These are phyloP conservation scores for Cryomyces minteri DNA, from an alignment of 495 filamentous ascomycete genomes.

Conservation along the genomic window DNA sequence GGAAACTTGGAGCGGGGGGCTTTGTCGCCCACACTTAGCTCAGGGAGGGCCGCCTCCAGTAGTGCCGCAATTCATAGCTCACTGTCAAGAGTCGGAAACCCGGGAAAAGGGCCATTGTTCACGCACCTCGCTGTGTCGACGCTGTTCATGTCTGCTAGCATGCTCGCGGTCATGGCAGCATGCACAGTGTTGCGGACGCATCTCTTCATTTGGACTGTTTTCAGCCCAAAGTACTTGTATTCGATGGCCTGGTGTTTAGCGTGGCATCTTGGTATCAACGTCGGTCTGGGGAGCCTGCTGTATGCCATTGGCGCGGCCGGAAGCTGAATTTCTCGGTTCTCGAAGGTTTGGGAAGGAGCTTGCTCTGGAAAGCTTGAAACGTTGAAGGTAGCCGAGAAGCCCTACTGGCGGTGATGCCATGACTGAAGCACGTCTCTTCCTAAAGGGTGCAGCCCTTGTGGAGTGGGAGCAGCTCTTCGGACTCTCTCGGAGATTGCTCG, in stretches of 20 bases:
- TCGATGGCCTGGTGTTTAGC: slow-evolving; percentile 68
- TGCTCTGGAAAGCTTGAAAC: no score
- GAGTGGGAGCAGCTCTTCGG: no score
- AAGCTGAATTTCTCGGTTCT: no score
- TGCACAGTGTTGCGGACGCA: slow-evolving; percentile 74
- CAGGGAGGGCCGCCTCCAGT: neutral
- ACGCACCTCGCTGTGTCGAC: slow-evolving; percentile 40
- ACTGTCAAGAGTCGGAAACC: neutral
- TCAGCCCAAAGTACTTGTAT: slow-evolving; percentile 92
- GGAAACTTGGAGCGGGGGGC: neutral
- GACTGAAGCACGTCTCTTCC: no score
- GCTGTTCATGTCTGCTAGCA: slow-evolving; percentile 37
- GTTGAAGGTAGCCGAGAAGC: no score
- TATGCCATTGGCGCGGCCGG: slow-evolving; percentile 3
- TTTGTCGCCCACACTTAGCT: neutral
- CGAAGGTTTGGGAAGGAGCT: no score
- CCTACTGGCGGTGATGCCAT: no score
- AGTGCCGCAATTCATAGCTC: neutral
- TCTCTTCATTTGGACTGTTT: slow-evolving; percentile 98
- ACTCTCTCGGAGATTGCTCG: no score
- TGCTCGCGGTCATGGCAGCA: slow-evolving; percentile 67
- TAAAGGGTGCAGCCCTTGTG: no score
- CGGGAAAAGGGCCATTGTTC: no score
- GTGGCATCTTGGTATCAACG: slow-evolving; percentile 59
- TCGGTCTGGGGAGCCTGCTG: slow-evolving; percentile 35